phyloP scores from a whole-genome alignment of 805 yeast species.

The Metschnikowia henanensis region DNA sequence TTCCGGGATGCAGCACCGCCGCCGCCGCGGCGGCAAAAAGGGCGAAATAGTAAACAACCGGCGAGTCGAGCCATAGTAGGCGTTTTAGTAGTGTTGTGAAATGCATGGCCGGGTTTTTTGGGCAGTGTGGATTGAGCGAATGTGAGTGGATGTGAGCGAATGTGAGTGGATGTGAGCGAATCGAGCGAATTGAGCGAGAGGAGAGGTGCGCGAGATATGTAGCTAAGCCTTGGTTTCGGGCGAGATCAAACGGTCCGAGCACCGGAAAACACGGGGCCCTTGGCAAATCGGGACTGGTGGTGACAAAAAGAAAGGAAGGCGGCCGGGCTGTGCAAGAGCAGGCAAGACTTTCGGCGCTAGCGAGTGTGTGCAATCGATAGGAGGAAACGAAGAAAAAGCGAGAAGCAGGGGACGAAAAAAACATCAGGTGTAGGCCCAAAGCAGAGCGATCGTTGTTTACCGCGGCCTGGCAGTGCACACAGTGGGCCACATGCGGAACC shows the following conservation, averaged over 20 bases:
- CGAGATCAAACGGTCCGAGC: too few species aligned
- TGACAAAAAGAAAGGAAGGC: background rate
- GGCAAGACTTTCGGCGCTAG: background rate
- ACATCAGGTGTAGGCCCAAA: conserved; percentile 2
- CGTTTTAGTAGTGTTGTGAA: conserved; percentile 4
- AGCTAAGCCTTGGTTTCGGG: too few species aligned
- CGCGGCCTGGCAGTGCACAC: conserved; percentile 13
- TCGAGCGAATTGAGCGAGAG: too few species aligned
- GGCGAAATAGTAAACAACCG: background rate
- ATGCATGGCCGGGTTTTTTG: background rate
- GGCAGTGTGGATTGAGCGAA: too few species aligned
- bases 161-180: background rate
- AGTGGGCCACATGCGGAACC: too few species aligned
- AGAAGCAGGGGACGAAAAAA: conserved; percentile 1
- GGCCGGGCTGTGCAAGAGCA: background rate
- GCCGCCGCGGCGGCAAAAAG: background rate
- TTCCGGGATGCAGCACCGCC: conserved; percentile 14
- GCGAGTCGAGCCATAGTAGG: conserved; percentile 7
- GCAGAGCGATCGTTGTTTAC: conserved; percentile 13
- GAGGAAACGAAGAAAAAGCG: conserved; percentile 1
- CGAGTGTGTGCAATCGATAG: background rate
- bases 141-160: background rate
- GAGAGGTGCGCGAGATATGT: too few species aligned
- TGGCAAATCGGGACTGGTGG: too few species aligned
- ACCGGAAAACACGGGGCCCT: too few species aligned